These are phyloP conservation scores for Laburnicola sp. DNA, from an alignment of 2,329 filamentous ascomycete species.

Conservation along the genomic window DNA sequence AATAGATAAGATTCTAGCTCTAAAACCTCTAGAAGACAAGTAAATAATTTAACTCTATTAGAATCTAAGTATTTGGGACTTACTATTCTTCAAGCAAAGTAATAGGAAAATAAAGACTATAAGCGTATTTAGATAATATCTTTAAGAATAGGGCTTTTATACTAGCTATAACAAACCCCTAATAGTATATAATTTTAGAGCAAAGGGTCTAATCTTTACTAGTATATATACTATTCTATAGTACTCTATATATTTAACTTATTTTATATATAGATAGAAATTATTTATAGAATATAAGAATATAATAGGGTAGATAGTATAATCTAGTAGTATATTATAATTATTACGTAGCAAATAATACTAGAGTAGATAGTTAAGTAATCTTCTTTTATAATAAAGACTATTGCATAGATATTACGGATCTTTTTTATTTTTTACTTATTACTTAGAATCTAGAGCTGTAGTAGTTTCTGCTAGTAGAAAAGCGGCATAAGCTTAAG, in stretches of 20 bases:
- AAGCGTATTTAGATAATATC: constrained; percentile 7
- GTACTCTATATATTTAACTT: background rate
- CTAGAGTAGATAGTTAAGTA: constrained; percentile 4
- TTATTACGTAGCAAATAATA: constrained; percentile 9
- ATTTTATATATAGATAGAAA: constrained; percentile 11
- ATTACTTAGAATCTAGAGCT: constrained; percentile 11
- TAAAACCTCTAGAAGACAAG: constrained; percentile 7
- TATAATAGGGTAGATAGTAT: constrained; percentile 9
- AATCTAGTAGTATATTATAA: constrained; percentile 8
- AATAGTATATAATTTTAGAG: constrained; percentile 12
- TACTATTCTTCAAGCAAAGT: constrained; percentile 5
- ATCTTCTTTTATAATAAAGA: too few species aligned
- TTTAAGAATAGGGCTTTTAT: constrained; percentile 9
- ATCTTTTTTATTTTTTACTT: too few species aligned
- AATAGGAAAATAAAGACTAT: constrained; percentile 4
- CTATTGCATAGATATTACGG: too few species aligned
- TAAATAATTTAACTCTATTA: constrained; percentile 11
- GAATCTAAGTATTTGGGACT: constrained; percentile 4
- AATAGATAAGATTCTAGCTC: constrained; percentile 9
- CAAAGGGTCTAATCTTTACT: constrained; percentile 9
- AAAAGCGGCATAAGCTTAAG: constrained; percentile 13
- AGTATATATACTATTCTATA: background rate
- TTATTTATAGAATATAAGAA: constrained; percentile 12
- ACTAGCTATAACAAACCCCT: constrained; percentile 11
- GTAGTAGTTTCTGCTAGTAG: constrained; percentile 11